A percentile compares a stretch with the other conserved stretches of the same genome.
phyloP scores from a whole-genome alignment of 2,329 filamentous ascomycete genomes.

The Passalora sequoiae region DNA sequence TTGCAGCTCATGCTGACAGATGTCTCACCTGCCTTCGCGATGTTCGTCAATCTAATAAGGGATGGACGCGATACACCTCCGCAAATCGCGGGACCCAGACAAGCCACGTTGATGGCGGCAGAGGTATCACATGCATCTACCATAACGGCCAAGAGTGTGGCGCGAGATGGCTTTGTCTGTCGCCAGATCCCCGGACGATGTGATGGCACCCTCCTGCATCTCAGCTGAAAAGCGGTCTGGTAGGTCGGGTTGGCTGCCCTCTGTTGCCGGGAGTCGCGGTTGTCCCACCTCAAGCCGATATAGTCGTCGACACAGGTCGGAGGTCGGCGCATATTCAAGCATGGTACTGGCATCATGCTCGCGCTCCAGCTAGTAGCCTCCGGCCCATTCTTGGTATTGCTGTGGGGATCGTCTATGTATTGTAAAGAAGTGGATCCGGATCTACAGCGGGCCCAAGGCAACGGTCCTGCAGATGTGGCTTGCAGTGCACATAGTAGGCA shows the following conservation, averaged over 20 bases:
- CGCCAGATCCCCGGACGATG: not conserved
- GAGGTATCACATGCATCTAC: not conserved
- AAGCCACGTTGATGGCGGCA: not conserved
- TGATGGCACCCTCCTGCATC: not conserved
- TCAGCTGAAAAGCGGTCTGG: not conserved
- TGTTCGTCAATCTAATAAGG: not conserved
- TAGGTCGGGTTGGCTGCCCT: not conserved
- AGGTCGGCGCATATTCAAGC: no score
- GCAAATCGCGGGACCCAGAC: not conserved
- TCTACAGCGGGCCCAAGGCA: no score
- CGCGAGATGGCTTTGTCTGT: not conserved
- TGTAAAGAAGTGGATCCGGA: no score
- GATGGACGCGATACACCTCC: not conserved
- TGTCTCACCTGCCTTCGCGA: not conserved
- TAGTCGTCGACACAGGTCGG: no score
- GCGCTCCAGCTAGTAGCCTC: no score
- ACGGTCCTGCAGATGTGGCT: no score
- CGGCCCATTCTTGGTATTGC: no score
- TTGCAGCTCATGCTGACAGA: not conserved
- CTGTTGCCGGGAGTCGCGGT: not conserved
- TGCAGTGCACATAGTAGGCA: no score
- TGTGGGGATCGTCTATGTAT: no score
- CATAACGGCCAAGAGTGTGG: not conserved
- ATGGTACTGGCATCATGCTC: no score
- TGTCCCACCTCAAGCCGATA: no score